phyloP scores from a whole-genome alignment of 208 protist genomes.

The Kentomonas sorsogonicus region DNA sequence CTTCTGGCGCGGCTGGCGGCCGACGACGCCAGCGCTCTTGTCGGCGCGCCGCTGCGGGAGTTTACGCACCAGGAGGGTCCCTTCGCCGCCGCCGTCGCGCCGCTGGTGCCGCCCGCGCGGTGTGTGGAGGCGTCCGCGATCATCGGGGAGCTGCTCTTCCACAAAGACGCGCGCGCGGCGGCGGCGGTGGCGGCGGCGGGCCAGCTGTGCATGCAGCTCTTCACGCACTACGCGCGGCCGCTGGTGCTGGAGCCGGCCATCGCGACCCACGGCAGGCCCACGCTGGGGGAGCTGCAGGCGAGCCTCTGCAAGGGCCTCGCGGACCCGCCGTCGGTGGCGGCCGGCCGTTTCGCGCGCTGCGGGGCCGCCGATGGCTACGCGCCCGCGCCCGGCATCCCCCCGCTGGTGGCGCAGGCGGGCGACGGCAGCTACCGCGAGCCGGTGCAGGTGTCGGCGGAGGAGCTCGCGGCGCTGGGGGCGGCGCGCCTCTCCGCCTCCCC shows the following conservation, averaged over 20 bases:
- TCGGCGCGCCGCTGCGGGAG: slow-evolving; percentile 66
- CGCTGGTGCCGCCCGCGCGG: slow-evolving; percentile 16
- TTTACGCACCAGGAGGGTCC: slow-evolving; percentile 68
- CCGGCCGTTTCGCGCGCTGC: neutral
- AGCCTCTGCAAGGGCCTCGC: slow-evolving; percentile 60
- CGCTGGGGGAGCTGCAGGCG: slow-evolving; percentile 58
- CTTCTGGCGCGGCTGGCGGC: slow-evolving; percentile 12
- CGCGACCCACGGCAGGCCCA: slow-evolving; percentile 33
- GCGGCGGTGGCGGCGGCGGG: slow-evolving; percentile 65
- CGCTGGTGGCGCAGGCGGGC: slow-evolving; percentile 73
- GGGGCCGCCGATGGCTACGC: slow-evolving; percentile 42
- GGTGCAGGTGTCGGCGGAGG: slow-evolving; percentile 40
- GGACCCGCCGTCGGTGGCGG: slow-evolving; percentile 19
- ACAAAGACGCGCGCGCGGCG: slow-evolving; percentile 72
- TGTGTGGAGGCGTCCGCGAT: slow-evolving; percentile 54
- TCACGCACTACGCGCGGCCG: slow-evolving; percentile 61
- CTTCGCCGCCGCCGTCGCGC: slow-evolving; percentile 42
- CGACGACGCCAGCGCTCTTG: slow-evolving; percentile 22
- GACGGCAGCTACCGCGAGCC: slow-evolving; percentile 54
- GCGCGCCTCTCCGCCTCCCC: slow-evolving; percentile 36
- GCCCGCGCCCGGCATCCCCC: slow-evolving; percentile 55
- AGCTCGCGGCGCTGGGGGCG: neutral
- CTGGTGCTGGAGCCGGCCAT: slow-evolving; percentile 57
- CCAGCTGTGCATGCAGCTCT: slow-evolving; percentile 69
- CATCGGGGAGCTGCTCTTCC: slow-evolving; percentile 75